Evolutionary conservation across 2,329 filamentous ascomycete species (phyloP), one percentile per base, ranked within the genome.

Genomic region (Colletotrichum caudatum): DNA sequence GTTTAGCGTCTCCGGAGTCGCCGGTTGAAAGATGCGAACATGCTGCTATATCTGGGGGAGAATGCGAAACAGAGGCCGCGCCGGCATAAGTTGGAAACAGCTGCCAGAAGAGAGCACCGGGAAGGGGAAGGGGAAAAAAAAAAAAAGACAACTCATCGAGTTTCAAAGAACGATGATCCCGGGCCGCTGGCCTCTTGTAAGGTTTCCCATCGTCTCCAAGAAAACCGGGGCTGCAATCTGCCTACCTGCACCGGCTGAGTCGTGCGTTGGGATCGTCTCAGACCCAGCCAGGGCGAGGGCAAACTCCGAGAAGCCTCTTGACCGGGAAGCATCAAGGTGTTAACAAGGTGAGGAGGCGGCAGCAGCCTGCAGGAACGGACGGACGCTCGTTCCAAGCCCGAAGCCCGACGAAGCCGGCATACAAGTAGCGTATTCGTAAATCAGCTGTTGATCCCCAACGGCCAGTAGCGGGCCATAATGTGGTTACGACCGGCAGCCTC

Each of bases 141-240:
- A 44, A 8, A 20, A 20, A 44, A 63, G 18, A 41, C 33, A 44
- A 57, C 58, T 39, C 20, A 20, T 23, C 35, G 29, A 56, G 59
- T 69, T 72, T 72, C 66, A 48, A 60, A 58, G 26, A 44, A 29
- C 20, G 18, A 16, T 18, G 46, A 68, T 71, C 69, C 64, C 65
- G 69, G 69, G 20, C 33, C n/a, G 53, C 44, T 46, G 51, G 64
- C 29, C 37, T 46, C n/a, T 16, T 33, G 58, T 53, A 69, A 51
- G 69, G 69, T 68, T 60, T 54, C 51, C 64, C 29, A 20, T 8
- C 18, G 53, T 59, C 51, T 56, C 44, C 64, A 63, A 37, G 63
- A 71, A 64, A 69, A 71, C 53, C 44, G 69, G 69, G 62, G 53
- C 54, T 53, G 44, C 44, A 68, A 71, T 71, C 51, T 69, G 29